Percentiles rank a stretch among this genome's conserved stretches.
phyloP scores from a whole-genome alignment of 768 basidiomycete species.

The Mycena rebaudengoi region DNA sequence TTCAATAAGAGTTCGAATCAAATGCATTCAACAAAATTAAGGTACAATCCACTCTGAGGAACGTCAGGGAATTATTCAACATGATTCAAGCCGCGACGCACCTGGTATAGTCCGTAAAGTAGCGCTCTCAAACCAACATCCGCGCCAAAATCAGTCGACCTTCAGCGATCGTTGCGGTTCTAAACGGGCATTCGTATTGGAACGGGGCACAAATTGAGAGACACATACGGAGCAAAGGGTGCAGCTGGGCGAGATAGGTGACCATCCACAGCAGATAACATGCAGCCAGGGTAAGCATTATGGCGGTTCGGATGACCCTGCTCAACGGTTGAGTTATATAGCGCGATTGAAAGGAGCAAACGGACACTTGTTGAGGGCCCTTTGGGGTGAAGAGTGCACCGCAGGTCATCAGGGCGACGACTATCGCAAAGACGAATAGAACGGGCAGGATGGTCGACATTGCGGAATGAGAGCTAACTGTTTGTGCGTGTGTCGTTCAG shows the following conservation, averaged over 20 bases:
- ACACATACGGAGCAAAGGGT: conserved; percentile 86
- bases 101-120: conserved; percentile 24
- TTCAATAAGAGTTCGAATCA: not conserved
- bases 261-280: conserved; percentile 98
- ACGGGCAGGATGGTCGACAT: conserved; percentile 82
- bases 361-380: conserved; percentile 91
- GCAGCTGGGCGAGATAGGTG: conserved; percentile 94
- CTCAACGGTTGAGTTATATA: not conserved
- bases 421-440: conserved; percentile 69
- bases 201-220: not conserved
- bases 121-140: not conserved
- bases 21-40: conserved; percentile 23
- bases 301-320: conserved; percentile 84
- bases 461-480: conserved; percentile 13
- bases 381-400: conserved; percentile 81
- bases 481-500: conserved; percentile 1
- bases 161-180: conserved; percentile 9
- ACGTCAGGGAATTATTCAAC: not conserved
- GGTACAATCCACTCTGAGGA: conserved; percentile 13
- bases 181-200: not conserved
- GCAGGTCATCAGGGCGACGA: conserved; percentile 68
- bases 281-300: conserved; percentile 79
- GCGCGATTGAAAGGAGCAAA: conserved; percentile 23
- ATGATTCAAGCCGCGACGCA: not conserved
- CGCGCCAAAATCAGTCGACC: conserved; percentile 5